Base-by-base conservation (phyloP, 148 eudicot species). In the Chenopodium formosanum region DNA sequence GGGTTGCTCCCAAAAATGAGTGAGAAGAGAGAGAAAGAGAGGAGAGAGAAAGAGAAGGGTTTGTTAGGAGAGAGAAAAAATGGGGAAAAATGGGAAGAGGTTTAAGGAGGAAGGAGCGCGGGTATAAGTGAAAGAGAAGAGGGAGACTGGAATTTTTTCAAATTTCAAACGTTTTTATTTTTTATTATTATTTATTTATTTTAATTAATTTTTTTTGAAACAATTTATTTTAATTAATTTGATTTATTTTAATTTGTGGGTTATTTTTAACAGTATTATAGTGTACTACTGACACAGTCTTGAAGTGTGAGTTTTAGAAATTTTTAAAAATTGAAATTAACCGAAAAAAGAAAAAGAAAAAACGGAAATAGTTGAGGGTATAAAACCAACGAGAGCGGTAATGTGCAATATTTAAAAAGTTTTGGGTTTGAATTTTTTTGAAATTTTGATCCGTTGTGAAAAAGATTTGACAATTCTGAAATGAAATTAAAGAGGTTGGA, bases 101-200 rank as follows among this genome's bases (percentile, higher is more conserved):
- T 48, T 12, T 62, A 60, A 4, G 67, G 20, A 62, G 68, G 37
- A 37, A 74, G 74, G 17, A 5, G 77, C 32, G 74, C 74, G 82
- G 74, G 74, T 82, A 56, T 60, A 78, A 62, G 70, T 46, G 78
- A 58, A 65, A 44, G 34, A 67, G 62, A 29, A 48, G 63, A 22
- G 78, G 68, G 71, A 29, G 74, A 20, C 25, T 46, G 31, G 60
- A 23, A 4, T 9, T 27, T 82, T 82, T 82, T 78, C 73, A 71
- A 82, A 78, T 62, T 82, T 82, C 77, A 73, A 82, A 82, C 53
- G 53, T 50, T 50, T 50, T 50, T 11, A 13, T 50, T 58, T 14
- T 16, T 4, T 56, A 56, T 56, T 56, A 62, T 22, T 62, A 5
- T 7, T 22, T 5, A 1, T 19, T 20, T 60, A 17, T 60, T 60